Evolutionary conservation across 805 yeast genomes (phyloP).

Genomic region (Wickerhamiella azymoides): DNA sequence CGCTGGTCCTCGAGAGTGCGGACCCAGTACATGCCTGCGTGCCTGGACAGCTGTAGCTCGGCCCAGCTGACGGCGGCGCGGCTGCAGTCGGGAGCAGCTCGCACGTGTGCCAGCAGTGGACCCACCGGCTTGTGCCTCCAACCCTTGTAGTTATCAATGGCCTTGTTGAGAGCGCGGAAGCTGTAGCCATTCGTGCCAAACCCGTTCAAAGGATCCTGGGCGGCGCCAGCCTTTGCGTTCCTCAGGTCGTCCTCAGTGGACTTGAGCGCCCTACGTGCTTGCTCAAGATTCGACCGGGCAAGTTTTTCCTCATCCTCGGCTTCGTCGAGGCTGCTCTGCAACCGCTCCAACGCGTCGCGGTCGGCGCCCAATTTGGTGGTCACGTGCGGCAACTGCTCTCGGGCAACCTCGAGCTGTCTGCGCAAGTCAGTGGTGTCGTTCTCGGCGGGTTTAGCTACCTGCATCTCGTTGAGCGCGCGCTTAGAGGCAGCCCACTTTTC

Average conservation of each 20-base stretch:
- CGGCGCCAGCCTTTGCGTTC: neutral
- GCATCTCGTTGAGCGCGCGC: constrained; percentile 14
- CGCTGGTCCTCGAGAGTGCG: constrained; percentile 45
- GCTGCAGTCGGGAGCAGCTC: constrained; percentile 30
- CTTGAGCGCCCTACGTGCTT: neutral
- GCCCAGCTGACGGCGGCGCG: constrained; percentile 16
- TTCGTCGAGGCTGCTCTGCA: neutral
- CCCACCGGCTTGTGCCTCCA: constrained; percentile 47
- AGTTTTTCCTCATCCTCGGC: neutral
- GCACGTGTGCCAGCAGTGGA: constrained; percentile 56
- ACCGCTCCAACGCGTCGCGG: constrained; percentile 14
- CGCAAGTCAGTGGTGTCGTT: neutral
- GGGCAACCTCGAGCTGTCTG: neutral
- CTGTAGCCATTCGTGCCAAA: neutral
- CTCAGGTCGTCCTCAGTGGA: neutral
- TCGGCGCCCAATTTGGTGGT: constrained; percentile 12
- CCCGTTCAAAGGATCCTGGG: constrained; percentile 1
- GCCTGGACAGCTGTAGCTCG: constrained; percentile 20
- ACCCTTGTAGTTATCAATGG: constrained; percentile 8
- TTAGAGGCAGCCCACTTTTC: constrained; percentile 1
- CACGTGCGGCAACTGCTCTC: neutral
- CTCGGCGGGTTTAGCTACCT: neutral
- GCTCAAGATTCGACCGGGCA: neutral
- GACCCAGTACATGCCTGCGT: constrained; percentile 54
- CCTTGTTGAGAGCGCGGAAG: neutral